These are phyloP conservation scores for Trichomonascaceae sp. DNA, from an alignment of 1,139 yeast species.

Conservation along the genomic window DNA sequence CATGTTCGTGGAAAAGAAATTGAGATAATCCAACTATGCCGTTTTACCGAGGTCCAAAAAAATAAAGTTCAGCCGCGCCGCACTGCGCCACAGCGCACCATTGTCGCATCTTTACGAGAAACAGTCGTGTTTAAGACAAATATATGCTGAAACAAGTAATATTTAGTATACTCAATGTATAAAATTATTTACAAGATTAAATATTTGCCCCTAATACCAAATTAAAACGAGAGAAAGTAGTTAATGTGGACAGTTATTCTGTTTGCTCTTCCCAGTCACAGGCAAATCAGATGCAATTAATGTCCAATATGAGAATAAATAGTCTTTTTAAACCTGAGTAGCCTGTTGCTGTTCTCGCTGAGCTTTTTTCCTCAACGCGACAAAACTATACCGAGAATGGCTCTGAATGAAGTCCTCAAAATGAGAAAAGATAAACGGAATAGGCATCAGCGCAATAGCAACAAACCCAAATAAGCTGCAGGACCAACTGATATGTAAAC, in stretches of 20 bases:
- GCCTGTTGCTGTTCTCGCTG: not conserved
- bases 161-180: not conserved
- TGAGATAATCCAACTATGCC: not conserved
- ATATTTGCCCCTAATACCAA: not conserved
- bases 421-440: constrained; percentile 5
- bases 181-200: not conserved
- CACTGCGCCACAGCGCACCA: not conserved
- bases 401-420: constrained; percentile 8
- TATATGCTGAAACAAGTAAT: too few species aligned
- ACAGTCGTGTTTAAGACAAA: not conserved
- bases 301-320: too few species aligned
- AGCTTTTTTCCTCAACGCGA: not conserved
- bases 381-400: not conserved
- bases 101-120: not conserved
- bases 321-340: not conserved
- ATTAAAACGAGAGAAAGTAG: too few species aligned
- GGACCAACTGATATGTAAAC: constrained; percentile 45
- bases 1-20: not conserved
- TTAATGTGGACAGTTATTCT: too few species aligned
- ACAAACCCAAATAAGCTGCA: constrained; percentile 42
- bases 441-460: constrained; percentile 36
- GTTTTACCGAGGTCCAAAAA: not conserved
- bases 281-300: too few species aligned
- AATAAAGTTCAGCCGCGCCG: not conserved
- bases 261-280: too few species aligned